Evolutionary conservation across 106 monocot genomes (phyloP).

Genomic region (Dactylorhiza incarnata): DNA sequence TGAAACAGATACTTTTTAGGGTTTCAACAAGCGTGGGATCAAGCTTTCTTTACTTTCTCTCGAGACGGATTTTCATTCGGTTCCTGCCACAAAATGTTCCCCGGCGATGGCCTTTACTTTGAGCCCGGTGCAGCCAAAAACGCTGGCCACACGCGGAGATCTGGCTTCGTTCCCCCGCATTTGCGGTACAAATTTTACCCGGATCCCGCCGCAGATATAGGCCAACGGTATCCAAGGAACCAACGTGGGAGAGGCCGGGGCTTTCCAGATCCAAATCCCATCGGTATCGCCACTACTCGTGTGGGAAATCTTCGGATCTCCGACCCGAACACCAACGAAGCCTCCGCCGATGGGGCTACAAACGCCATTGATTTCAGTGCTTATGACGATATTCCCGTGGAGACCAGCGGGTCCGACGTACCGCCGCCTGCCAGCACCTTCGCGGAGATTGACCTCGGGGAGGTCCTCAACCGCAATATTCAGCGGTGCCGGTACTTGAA

Average conservation of each 20-base stretch:
- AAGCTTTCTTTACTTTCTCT: background rate
- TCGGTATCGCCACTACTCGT: background rate
- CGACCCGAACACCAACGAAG: background rate
- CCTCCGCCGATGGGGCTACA: background rate
- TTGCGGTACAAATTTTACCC: background rate
- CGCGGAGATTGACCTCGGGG: slow-evolving; percentile 86
- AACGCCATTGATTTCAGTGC: slow-evolving; percentile 83
- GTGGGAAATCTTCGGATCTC: slow-evolving; percentile 1
- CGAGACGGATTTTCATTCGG: background rate
- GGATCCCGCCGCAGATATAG: background rate
- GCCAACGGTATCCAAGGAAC: background rate
- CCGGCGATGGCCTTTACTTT: background rate
- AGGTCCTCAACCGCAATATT: slow-evolving; percentile 78
- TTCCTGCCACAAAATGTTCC: slow-evolving; percentile 2
- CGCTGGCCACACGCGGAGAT: background rate
- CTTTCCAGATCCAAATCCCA: background rate
- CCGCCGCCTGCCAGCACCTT: slow-evolving; percentile 79
- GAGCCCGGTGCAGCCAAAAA: background rate
- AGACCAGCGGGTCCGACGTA: slow-evolving; percentile 75
- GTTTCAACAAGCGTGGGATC: background rate
- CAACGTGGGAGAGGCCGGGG: background rate
- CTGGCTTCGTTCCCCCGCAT: background rate
- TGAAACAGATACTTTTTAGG: background rate
- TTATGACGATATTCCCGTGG: slow-evolving; percentile 94
- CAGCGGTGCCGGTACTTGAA: slow-evolving; percentile 84